Base-by-base conservation (phyloP, 2,329 filamentous ascomycete genomes). In the Penicillium hordei region DNA sequence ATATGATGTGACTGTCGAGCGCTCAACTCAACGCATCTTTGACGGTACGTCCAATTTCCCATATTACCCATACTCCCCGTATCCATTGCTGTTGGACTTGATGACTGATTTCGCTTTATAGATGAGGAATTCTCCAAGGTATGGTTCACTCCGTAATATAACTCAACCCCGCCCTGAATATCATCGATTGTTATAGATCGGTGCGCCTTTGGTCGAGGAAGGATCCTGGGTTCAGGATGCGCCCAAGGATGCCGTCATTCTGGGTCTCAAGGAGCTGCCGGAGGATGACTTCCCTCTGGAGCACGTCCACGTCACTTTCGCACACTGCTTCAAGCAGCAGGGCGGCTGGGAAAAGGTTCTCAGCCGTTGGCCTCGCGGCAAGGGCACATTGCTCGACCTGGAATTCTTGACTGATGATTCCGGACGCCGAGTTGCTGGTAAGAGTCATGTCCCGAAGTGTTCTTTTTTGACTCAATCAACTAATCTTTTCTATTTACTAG, bases 361-460 rank as follows among this genome's bases (percentile, higher is more conserved):
- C n/a, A 82, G 86, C 57, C 84, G 93, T 55, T 97, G 92, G 75
- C 83, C 89, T 29, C 83, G 86, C 25, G 91, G 90, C 57, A 86
- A 86, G 54, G 90, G 91, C 65, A 88, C 85, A 0, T 84, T 97
- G 15, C 85, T 92, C 58, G 93, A 97, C 69, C 83, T 97, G 38
- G 93, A 96, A 73, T 97, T 96, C 73, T 81, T 97, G 38, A 84
- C 85, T 39, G 89, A 95, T 65, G 84, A 87, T 62, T 82, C 79
- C 31, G 89, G 89, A 38, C 81, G 89, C 84, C 71, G 76, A 60
- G 75, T 78, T 57, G 76, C 75, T 63, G 74, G 71, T 74, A 59
- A 61, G 70, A 43, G 19, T n/a, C 13, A 29, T 43, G 1, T 21
- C 42, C n/a, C 2, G 4, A 3, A 25, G n/a, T 39, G 9, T 33